Evolutionary conservation across 176 grass and related monocot genomes (phyloP).

Genomic region (Olyra latifolia): DNA sequence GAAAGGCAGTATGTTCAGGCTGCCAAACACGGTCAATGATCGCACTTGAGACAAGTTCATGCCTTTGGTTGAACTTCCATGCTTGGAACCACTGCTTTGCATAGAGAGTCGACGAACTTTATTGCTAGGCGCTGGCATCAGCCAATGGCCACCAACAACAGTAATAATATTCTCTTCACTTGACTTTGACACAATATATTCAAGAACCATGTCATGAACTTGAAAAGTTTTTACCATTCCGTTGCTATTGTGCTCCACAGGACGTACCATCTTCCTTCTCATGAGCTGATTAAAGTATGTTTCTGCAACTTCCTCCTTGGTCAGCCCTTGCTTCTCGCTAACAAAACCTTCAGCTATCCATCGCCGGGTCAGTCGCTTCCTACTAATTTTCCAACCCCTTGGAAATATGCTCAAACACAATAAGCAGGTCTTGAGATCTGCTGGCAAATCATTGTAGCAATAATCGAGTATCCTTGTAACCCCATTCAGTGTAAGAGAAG

Average conservation of each 20-base stretch:
- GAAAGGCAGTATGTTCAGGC: background rate
- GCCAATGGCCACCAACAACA: slow-evolving; percentile 12
- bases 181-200: slow-evolving; percentile 16
- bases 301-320: background rate
- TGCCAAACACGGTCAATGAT: slow-evolving; percentile 16
- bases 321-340: slow-evolving; percentile 5
- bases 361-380: background rate
- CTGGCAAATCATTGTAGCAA: slow-evolving; percentile 18
- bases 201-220: slow-evolving; percentile 37
- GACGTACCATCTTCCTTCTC: slow-evolving; percentile 7
- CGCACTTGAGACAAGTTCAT: slow-evolving; percentile 34
- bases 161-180: slow-evolving; percentile 28
- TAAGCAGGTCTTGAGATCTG: background rate
- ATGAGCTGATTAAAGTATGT: slow-evolving; percentile 19
- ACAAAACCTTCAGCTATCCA: slow-evolving; percentile 28
- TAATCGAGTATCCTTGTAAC: background rate
- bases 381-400: slow-evolving; percentile 3
- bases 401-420: slow-evolving; percentile 24
- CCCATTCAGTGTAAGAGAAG: background rate
- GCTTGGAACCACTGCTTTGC: slow-evolving; percentile 9
- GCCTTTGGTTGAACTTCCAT: background rate
- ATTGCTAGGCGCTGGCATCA: background rate
- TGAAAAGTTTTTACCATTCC: slow-evolving; percentile 17
- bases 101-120: slow-evolving; percentile 21
- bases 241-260: slow-evolving; percentile 6